Conservation (phyloP, 2,329 filamentous ascomycete genomes). For the Exserohilum turcica region DNA sequence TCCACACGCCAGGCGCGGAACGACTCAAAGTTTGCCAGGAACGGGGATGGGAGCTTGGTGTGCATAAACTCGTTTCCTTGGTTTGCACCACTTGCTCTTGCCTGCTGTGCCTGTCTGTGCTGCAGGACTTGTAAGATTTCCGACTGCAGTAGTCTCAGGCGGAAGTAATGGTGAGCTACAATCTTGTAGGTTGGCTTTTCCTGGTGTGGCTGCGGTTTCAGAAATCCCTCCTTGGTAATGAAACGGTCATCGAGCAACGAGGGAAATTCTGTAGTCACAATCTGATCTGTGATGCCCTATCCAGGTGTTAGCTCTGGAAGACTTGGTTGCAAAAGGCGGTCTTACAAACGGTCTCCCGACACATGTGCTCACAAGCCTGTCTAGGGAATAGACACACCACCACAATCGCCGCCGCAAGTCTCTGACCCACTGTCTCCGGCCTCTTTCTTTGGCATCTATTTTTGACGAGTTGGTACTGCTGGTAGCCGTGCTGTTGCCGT, state of each 20-base stretch:
- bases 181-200: slow-evolving; percentile 82
- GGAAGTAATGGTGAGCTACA: slow-evolving; percentile 90
- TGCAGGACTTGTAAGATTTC: slow-evolving; percentile 94
- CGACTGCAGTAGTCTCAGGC: slow-evolving; percentile 84
- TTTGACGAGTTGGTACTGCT: slow-evolving; percentile 33
- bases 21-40: slow-evolving; percentile 79
- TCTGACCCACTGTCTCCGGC: slow-evolving; percentile 79
- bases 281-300: slow-evolving; percentile 82
- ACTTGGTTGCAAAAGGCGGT: slow-evolving; percentile 1
- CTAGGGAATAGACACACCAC: slow-evolving; percentile 97
- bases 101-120: slow-evolving; percentile 84
- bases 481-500: slow-evolving; percentile 27
- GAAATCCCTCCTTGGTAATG: slow-evolving; percentile 80
- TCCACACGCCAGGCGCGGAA: slow-evolving; percentile 89
- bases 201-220: slow-evolving; percentile 62
- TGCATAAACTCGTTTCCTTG: slow-evolving; percentile 74
- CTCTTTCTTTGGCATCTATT: slow-evolving; percentile 62
- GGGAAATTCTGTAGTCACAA: slow-evolving; percentile 93
- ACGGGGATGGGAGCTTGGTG: slow-evolving; percentile 80
- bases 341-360: slow-evolving; percentile 83
- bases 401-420: slow-evolving; percentile 86
- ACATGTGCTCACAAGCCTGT: slow-evolving; percentile 91
- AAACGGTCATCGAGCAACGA: slow-evolving; percentile 85
- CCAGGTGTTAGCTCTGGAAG: slow-evolving; percentile 12
- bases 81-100: slow-evolving; percentile 69